Evolutionary conservation across 2,329 filamentous ascomycete genomes (phyloP), one percentile per base, ranked within the genome.

Genomic region (Dendryphion nanum): DNA sequence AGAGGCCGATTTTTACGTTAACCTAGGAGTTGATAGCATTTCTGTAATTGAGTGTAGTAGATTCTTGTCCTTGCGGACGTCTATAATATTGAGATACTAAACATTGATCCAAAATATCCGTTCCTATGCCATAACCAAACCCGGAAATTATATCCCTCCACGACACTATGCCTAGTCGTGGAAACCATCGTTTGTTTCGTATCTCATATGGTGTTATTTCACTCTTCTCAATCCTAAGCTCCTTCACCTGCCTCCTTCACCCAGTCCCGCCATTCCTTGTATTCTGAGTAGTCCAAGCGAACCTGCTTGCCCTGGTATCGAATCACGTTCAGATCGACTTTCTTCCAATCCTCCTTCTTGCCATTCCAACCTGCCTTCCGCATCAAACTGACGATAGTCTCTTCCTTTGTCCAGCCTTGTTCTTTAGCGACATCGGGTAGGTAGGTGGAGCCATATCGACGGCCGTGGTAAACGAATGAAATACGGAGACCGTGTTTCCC

Each of bases 341-440:
- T 83, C 50, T 77, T 77, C 91, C 90, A 97, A 28, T 79, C 76
- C 37, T 71, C 70, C 56, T 59, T 70, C 30, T 69, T 66, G 1
- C 89, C 89, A 41, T 77, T 77, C 90, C 90, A 98, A 1, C 93
- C 93, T 1, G 90, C 90, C 75, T 98, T 98, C 42, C 88, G 78
- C 84, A 96, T 93, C 59, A 97, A 70, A 66, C 87, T 94, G 37
- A 89, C 77, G 3, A 98, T 67, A 0, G 91, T 87, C 74, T 97
- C 88, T 62, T 97, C 90, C 67, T 93, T 90, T 8, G 79, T 87
- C 93, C 93, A 98, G 13, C 88, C 90, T 64, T 97, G 93, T 72
- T 98, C 93, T 1, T 78, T 72, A 7, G 91, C 86, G 5, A 98
- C 89, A 61, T 96, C 88, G 0, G 93, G 93, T 12, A 98, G 76